Base-by-base conservation (phyloP, 805 yeast species). In the Saccharomyces jurei region DNA sequence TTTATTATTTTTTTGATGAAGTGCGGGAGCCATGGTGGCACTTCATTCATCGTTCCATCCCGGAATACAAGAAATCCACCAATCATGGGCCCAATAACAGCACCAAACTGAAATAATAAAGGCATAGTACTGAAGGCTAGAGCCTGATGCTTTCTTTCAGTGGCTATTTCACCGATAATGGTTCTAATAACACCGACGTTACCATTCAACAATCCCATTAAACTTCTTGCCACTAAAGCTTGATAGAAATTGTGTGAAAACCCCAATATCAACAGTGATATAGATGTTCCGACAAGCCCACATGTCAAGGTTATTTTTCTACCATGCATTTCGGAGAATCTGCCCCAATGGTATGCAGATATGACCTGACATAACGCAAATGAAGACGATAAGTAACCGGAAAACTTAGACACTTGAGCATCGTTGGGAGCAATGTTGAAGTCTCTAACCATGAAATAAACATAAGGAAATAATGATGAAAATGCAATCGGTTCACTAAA, bases 131-230 rank as follows among this genome's bases (percentile, higher is more conserved):
- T 76, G 60, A 83, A 82, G 1, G 87, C 87, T 8, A 81, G 53
- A 9, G 86, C 84, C 64, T 83, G 86, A 62, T 83, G 87, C 36
- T 73, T 71, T 52, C 81, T 72, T 54, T 82, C 79, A 1, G 69
- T 69, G 3, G 85, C 84, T 14, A 81, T 67, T 62, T 83, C 89
- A 2, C 87, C 88, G 48, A 83, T 72, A 50, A 76, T 68, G 0
- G 88, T 83, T 64, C 88, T 70, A 31, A 83, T 63, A n/a, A 83
- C 86, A 0, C 84, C 82, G 8, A 82, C 79, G 63, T 83, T 83
- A 6, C 87, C 89, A 62, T 83, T 83, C 46, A 83, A 67, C 2
- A 78, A 67, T 0, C 89, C 89, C 70, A 80, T 77, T 47, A 77
- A 57, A 22, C 77, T 71, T 61, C 87, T 71, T 9, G 87, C 80